Percentiles rank a stretch among this genome's conserved stretches.
Conservation (phyloP, 2,329 filamentous ascomycete species). For the Sclerotinia trifoliorum region DNA sequence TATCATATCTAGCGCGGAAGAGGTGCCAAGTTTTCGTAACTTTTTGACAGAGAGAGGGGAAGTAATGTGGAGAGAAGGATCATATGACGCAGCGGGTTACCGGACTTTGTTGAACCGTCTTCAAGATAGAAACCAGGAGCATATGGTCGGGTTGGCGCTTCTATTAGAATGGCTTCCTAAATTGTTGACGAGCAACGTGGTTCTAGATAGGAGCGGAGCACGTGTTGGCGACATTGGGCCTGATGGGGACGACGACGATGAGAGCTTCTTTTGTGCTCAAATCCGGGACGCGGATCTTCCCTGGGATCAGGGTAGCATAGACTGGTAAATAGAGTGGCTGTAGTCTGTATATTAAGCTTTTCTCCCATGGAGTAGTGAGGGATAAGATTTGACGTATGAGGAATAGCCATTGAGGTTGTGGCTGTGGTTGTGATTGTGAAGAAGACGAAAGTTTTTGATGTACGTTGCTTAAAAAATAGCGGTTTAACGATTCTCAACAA, state of each 20-base stretch:
- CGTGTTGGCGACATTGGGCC: background rate
- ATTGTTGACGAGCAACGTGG: background rate
- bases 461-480: too few species aligned
- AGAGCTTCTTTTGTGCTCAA: constrained; percentile 13
- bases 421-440: background rate
- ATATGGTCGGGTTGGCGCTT: too few species aligned
- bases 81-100: background rate
- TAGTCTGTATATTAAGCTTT: background rate
- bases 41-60: background rate
- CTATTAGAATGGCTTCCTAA: background rate
- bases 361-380: background rate
- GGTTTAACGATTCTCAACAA: background rate
- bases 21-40: too few species aligned
- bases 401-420: too few species aligned
- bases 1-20: background rate
- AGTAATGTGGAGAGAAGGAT: background rate
- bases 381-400: background rate
- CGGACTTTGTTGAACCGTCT: background rate
- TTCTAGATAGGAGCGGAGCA: background rate
- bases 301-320: constrained; percentile 9
- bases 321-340: background rate
- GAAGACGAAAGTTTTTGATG: too few species aligned
- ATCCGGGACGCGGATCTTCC: constrained; percentile 23
- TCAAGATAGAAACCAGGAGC: too few species aligned
- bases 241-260: background rate